phyloP scores from a whole-genome alignment of 169 alveolate species.

The Plasmodium vinckei region DNA sequence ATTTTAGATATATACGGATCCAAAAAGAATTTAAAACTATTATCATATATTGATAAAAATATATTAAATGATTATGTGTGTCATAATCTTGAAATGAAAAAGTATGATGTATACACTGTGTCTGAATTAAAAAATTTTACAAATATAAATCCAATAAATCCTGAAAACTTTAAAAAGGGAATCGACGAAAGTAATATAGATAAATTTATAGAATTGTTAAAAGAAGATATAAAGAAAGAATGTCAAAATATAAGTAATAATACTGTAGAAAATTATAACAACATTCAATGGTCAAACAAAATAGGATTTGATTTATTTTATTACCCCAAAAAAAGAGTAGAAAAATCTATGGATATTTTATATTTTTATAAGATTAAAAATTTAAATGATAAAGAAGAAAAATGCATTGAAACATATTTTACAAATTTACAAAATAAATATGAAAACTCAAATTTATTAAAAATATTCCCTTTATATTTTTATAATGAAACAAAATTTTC shows the following conservation, averaged over 20 bases:
- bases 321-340: constrained; percentile 30
- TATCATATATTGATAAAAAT: constrained; percentile 40
- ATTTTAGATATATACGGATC: constrained; percentile 72
- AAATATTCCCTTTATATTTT: constrained; percentile 67
- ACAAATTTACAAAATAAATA: constrained; percentile 41
- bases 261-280: constrained; percentile 7
- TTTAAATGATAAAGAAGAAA: constrained; percentile 54
- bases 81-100: constrained; percentile 54
- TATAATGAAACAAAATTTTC: constrained; percentile 51
- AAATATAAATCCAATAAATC: constrained; percentile 31
- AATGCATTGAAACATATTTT: constrained; percentile 52
- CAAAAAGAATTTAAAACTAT: constrained; percentile 51
- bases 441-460: constrained; percentile 48
- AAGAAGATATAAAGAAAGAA: constrained; percentile 10
- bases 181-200: constrained; percentile 5
- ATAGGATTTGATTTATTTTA: constrained; percentile 44
- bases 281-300: constrained; percentile 38
- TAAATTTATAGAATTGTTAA: constrained; percentile 16
- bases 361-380: constrained; percentile 62
- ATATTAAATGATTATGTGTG: constrained; percentile 55
- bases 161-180: constrained; percentile 12
- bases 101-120: constrained; percentile 59
- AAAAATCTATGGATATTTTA: constrained; percentile 50
- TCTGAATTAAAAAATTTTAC: constrained; percentile 47
- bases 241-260: not conserved